A percentile compares a stretch with the other conserved stretches of the same genome.
phyloP scores from a whole-genome alignment of 345 rosid species.

The Arabidopsis suecica region DNA sequence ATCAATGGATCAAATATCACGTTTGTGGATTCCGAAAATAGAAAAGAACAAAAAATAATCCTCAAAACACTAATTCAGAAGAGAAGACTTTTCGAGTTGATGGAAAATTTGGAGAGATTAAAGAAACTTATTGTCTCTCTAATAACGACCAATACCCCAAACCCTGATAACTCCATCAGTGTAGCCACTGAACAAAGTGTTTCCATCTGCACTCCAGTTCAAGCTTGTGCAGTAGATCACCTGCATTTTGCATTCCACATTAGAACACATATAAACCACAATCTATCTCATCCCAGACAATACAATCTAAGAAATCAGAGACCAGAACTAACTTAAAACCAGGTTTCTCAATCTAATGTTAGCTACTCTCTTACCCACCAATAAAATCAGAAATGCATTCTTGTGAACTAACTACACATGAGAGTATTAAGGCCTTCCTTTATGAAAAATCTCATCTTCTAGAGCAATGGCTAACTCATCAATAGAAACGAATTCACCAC shows the following conservation, averaged over 20 bases:
- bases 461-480: background rate
- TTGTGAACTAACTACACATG: background rate
- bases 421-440: background rate
- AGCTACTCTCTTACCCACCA: background rate
- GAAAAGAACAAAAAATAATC: background rate
- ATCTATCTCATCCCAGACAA: constrained; percentile 6
- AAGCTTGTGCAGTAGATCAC: constrained; percentile 42
- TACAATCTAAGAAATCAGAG: background rate
- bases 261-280: background rate
- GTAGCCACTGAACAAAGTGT: constrained; percentile 46
- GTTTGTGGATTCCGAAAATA: constrained; percentile 17
- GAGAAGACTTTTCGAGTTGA: constrained; percentile 1
- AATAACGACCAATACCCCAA: constrained; percentile 44
- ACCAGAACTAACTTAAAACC: background rate
- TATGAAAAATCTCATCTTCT: background rate
- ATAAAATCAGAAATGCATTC: background rate
- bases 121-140: constrained; percentile 19
- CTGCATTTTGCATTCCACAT: constrained; percentile 24
- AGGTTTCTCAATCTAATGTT: background rate
- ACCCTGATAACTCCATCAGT: constrained; percentile 42
- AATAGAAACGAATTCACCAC: background rate
- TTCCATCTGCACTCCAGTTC: constrained; percentile 48
- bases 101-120: constrained; percentile 1
- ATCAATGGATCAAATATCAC: constrained; percentile 25
- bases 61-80: constrained; percentile 27